Conservation (phyloP, 257 asterid genomes). For the Capsicum pubescens region DNA sequence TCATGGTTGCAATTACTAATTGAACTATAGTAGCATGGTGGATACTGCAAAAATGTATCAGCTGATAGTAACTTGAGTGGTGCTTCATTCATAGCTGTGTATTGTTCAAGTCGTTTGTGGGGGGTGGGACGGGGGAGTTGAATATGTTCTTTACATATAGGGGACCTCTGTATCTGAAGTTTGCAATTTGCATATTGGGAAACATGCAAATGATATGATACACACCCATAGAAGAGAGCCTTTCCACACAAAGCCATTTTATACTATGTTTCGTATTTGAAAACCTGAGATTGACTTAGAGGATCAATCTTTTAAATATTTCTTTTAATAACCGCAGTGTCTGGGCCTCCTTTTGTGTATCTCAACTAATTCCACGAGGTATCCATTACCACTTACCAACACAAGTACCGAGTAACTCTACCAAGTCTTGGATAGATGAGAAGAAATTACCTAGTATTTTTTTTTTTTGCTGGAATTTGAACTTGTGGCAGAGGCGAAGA, state of each 20-base stretch:
- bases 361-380: too few relatives aligned
- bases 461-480: too few relatives aligned
- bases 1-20: background rate
- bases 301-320: background rate
- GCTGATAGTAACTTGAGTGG: conserved; percentile 18
- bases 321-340: too few relatives aligned
- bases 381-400: too few relatives aligned
- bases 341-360: too few relatives aligned
- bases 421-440: too few relatives aligned
- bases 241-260: background rate
- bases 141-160: background rate
- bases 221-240: background rate
- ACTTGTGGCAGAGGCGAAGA: too few relatives aligned
- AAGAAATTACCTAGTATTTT: too few relatives aligned
- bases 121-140: background rate
- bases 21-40: background rate
- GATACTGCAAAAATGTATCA: background rate
- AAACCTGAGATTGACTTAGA: background rate
- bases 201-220: background rate
- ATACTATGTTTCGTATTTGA: background rate
- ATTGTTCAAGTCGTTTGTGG: background rate
- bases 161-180: background rate
- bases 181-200: background rate
- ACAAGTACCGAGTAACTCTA: too few relatives aligned
- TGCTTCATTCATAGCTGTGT: background rate